These are phyloP conservation scores for Erodium maritimum DNA, from an alignment of 345 rosid species.

Conservation along the genomic window DNA sequence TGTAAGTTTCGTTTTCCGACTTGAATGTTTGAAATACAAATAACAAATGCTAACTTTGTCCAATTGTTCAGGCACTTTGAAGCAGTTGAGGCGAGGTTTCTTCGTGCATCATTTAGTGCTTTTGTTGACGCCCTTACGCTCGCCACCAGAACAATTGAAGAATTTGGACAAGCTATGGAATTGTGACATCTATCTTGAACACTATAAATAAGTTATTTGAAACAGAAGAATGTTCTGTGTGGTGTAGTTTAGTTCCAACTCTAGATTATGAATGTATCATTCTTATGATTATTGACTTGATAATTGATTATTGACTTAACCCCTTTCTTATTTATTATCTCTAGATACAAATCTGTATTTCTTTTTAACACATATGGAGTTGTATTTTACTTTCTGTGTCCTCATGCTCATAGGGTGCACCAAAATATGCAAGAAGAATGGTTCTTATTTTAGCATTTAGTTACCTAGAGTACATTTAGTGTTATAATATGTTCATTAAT, in stretches of 20 bases:
- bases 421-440: no score
- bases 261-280: background rate
- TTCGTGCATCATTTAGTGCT: conserved; percentile 69
- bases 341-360: no score
- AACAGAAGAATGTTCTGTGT: background rate
- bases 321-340: background rate
- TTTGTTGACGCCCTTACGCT: conserved; percentile 55
- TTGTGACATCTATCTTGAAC: conserved; percentile 5
- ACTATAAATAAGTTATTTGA: no score
- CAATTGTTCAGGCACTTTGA: conserved; percentile 57
- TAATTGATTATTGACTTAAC: background rate
- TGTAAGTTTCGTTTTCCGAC: conserved; percentile 33
- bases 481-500: no score
- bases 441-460: no score
- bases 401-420: no score
- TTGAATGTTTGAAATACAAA: no score
- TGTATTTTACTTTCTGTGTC: no score
- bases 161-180: conserved; percentile 36
- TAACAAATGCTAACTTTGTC: no score
- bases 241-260: background rate
- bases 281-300: background rate
- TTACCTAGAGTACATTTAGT: no score
- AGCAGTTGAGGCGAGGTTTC: conserved; percentile 75
- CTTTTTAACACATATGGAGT: no score
- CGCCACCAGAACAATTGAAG: conserved; percentile 59